Evolutionary conservation across 78 protist species (phyloP), one percentile per base, ranked within the genome.

Genomic region (Dictyostelium discoideum): DNA sequence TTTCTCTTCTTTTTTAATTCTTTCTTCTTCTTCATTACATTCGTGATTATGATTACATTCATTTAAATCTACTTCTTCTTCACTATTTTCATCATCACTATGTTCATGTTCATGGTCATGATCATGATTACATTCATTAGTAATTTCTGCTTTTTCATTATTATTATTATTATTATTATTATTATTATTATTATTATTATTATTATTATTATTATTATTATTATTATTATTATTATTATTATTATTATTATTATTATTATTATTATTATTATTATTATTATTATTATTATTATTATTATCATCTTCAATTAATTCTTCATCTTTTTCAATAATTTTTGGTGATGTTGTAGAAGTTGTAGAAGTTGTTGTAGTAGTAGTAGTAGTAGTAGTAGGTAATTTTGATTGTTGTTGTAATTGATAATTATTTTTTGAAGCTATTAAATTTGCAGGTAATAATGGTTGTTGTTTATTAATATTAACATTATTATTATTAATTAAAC

Each of bases 391-490:
- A 13, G 80, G 13, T 24, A 16, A n/a, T 14, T 39, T n/a, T n/a
- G 82, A 9, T 46, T 93, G 81, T 37, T 16, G 42, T 74, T 74
- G n/a, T 7, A 20, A 63, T 79, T 92, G 81, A 32, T 37, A 29
- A 13, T 74, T 29, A 32, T 37, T 74, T 74, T 37, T 29, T 29
- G 50, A 37, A 16, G 16, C 18, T 29, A 73, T 73, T 74, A 74
- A 74, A 74, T 74, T 74, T 32, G 81, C 81, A 74, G 22, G 39
- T 74, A 13, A n/a, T 74, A 74, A 74, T 74, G 81, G 81, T 37
- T 74, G 81, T 74, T 16, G 6, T 13, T 37, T 73, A 32, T 24
- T 37, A 26, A 3, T 18, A 74, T 18, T 20, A 63, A 5, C 16
- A 63, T 2, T 20, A 29, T 13, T 26, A 74, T 44, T 76, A 18